Base-by-base conservation (phyloP, 805 yeast species). In the Spathaspora gorwiae region DNA sequence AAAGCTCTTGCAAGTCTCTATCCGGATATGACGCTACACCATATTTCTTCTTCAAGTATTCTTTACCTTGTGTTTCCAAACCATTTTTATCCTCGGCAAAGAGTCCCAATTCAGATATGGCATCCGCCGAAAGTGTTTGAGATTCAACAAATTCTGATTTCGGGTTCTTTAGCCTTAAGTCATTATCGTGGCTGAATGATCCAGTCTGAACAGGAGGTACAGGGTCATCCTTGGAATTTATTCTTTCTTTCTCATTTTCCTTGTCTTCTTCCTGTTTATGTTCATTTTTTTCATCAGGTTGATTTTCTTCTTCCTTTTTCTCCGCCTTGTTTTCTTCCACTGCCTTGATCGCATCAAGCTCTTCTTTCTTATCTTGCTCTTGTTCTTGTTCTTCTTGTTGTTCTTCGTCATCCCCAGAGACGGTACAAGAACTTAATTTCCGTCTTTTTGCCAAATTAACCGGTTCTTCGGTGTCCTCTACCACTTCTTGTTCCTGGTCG, bases 1-100 rank as follows among this genome's bases (percentile, higher is more conserved):
- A 70, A 49, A 85, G 64, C 45, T 81, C 84, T 52, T 80, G 73
- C 38, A 94, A 68, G 58, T 90, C 96, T 35, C 73, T 73, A 30
- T 82, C 78, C 0, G 99, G 99, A 60, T 81, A 94, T n/a, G 90
- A 81, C 0, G 94, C 87, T 12, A 94, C 99, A 3, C 87, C 96
- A 56, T 83, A 89, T 60, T 84, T 85, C 52, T 74, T 75, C 58
- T 86, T 85, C 47, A 86, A 62, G 54, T 78, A 87, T 39, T 87
- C 96, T 36, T 79, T 81, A 6, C 89, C 89, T n/a, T 79, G 80
- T 13, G 80, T 75, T 47, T 79, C 84, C 15, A 80, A 59, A 1
- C 85, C 85, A 39, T 79, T 73, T 29, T 64, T 68, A 43, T 75
- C 75, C 42, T 84, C 90, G 7, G 79, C 73, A 51, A 79, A 87